Conservation (phyloP, 257 asterid genomes). For the Capsicum rhomboideum region DNA sequence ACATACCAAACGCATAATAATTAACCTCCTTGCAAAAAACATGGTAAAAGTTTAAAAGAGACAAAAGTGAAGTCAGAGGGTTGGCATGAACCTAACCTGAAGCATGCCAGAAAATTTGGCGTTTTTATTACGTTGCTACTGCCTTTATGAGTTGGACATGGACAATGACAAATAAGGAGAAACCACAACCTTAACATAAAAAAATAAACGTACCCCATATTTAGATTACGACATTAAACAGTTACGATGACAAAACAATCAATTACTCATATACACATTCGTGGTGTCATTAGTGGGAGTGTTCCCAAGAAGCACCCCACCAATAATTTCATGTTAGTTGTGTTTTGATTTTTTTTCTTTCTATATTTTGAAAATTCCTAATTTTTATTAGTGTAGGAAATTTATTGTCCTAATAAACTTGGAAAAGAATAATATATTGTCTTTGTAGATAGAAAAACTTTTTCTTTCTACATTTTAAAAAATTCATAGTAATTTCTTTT, state of each 20-base stretch:
- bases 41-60: not conserved
- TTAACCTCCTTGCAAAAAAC: not conserved
- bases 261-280: not conserved
- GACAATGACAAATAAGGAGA: not conserved
- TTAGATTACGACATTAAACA: not conserved
- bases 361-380: not conserved
- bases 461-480: too few relatives aligned
- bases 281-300: not conserved
- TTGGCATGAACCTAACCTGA: not conserved
- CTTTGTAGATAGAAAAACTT: too few relatives aligned
- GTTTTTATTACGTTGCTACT: not conserved
- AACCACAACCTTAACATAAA: not conserved
- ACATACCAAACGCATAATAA: not conserved
- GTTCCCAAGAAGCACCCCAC: not conserved
- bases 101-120: not conserved
- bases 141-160: not conserved
- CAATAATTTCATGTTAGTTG: too few relatives aligned
- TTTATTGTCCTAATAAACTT: not conserved
- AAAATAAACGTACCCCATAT: not conserved
- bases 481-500: too few relatives aligned
- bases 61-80: not conserved
- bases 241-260: not conserved
- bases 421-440: too few relatives aligned
- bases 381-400: not conserved
- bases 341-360: not conserved